Percentiles rank a stretch among this genome's conserved stretches.
Conservation (phyloP, 2,329 filamentous ascomycete species). For the Paecilomyces sp. region DNA sequence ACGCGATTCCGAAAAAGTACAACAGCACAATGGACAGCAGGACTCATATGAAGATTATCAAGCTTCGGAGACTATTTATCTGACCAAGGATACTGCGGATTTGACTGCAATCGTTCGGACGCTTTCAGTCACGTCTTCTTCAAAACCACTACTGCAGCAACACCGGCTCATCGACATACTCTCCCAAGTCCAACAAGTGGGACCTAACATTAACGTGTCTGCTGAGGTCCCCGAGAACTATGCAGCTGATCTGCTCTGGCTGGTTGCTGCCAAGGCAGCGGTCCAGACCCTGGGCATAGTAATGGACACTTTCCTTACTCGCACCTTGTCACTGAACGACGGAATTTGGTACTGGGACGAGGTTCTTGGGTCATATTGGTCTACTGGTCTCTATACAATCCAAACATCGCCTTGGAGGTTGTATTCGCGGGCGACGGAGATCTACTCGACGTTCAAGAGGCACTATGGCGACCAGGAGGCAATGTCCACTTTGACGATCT, state of each 20-base stretch:
- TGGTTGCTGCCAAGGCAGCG: conserved; percentile 82
- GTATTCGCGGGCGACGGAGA: conserved; percentile 63
- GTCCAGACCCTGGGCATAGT: conserved; percentile 83
- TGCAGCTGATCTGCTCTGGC: conserved; percentile 79
- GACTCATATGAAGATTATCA: conserved; percentile 21
- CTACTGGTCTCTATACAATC: conserved; percentile 73
- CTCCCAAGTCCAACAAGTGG: conserved; percentile 44
- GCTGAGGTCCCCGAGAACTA: conserved; percentile 38
- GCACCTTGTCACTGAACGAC: conserved; percentile 74
- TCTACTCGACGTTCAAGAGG: conserved; percentile 50
- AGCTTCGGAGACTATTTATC: conserved; percentile 41
- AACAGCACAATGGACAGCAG: conserved; percentile 1
- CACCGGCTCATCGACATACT: conserved; percentile 57
- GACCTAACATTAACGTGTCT: conserved; percentile 10
- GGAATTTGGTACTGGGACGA: conserved; percentile 97
- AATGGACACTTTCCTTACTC: conserved; percentile 68
- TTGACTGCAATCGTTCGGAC: conserved; percentile 63
- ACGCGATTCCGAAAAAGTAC: conserved; percentile 15
- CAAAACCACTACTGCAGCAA: conserved; percentile 54
- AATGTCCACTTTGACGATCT: conserved; percentile 19
- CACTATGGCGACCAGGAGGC: conserved; percentile 29
- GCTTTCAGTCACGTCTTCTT: conserved; percentile 62
- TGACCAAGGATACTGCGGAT: conserved; percentile 40
- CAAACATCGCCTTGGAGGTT: conserved; percentile 76
- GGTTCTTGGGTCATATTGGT: conserved; percentile 68